Evolutionary conservation across 306 rosid species (phyloP), one percentile per base, ranked within the genome.

Genomic region (Cicer bijugum): DNA sequence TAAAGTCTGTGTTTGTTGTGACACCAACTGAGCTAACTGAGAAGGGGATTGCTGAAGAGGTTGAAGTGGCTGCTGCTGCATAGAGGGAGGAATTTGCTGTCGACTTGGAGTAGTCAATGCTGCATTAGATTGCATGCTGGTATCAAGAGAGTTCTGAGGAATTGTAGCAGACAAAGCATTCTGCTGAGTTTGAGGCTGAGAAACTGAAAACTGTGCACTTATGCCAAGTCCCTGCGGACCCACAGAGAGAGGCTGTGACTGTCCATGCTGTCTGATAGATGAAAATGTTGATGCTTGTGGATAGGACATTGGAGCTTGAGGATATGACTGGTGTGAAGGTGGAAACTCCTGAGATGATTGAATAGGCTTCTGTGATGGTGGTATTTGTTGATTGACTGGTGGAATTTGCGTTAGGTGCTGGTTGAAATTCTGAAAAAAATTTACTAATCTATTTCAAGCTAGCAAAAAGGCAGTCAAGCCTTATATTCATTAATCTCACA

Each of bases 11-110:
- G 89, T 94, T 75, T 91, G 98, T 72, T 94, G 98, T 4, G 97
- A 89, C 77, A 91, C 50, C 96, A 91, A 87, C 84, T 91, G 98
- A 58, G 96, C 98, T 79, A 91, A 81, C 61, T 86, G 96, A 73
- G 97, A 91, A 68, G 97, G 91, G 12, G 96, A 84, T 66, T 88
- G 90, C 72, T 86, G 91, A 81, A 57, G 87, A 65, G 87, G 77
- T 56, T 87, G 97, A 84, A 84, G 83, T 42, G 82, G 76, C 55
- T 75, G 63, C 58, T 81, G 92, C 74, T 77, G 88, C 75, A 69
- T 61, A 58, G 88, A 66, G 77, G 84, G 83, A 76, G 82, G 84
- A 72, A 46, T 75, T 64, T 85, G 89, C 78, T 73, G 90, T 82
- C 80, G 86, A 82, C 72, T 89, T 35, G 87, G 37, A 6, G 86